These are phyloP conservation scores for Exophiala sideris DNA, from an alignment of 2,329 filamentous ascomycete genomes.

Conservation along the genomic window DNA sequence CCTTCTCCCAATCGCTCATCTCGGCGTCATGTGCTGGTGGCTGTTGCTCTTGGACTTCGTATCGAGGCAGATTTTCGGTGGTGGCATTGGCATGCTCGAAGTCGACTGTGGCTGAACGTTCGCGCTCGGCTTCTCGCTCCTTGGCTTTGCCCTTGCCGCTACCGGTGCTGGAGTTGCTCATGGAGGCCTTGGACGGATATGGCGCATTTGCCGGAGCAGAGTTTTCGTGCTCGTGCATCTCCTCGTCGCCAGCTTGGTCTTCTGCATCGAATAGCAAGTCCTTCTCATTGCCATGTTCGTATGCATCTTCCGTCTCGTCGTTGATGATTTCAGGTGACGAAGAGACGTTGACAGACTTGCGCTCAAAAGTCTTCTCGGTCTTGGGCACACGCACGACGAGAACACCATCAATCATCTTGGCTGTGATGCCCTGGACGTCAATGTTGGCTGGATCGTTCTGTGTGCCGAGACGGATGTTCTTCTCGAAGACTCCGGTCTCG, in stretches of 20 bases:
- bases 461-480: slow-evolving; percentile 59
- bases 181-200: slow-evolving; percentile 3
- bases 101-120: slow-evolving; percentile 31
- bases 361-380: slow-evolving; percentile 53
- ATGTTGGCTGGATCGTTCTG: slow-evolving; percentile 57
- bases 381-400: slow-evolving; percentile 75
- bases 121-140: slow-evolving; percentile 21
- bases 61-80: slow-evolving; percentile 25
- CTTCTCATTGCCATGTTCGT: slow-evolving; percentile 39
- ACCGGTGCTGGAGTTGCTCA: not conserved
- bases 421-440: slow-evolving; percentile 65
- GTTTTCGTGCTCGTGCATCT: slow-evolving; percentile 14
- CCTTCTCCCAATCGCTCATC: slow-evolving; percentile 26
- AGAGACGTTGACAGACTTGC: slow-evolving; percentile 47
- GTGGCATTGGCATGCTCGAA: slow-evolving; percentile 26
- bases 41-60: slow-evolving; percentile 27
- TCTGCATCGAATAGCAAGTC: slow-evolving; percentile 48
- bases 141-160: slow-evolving; percentile 25
- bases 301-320: slow-evolving; percentile 31
- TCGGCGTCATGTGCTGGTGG: slow-evolving; percentile 24
- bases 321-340: slow-evolving; percentile 9
- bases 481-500: slow-evolving; percentile 70
- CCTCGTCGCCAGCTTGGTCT: slow-evolving; percentile 31
- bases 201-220: not conserved
- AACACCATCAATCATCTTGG: slow-evolving; percentile 75